Evolutionary conservation across 2,329 filamentous ascomycete genomes (phyloP), one percentile per base, ranked within the genome.

Genomic region (Colletotrichum costaricense): DNA sequence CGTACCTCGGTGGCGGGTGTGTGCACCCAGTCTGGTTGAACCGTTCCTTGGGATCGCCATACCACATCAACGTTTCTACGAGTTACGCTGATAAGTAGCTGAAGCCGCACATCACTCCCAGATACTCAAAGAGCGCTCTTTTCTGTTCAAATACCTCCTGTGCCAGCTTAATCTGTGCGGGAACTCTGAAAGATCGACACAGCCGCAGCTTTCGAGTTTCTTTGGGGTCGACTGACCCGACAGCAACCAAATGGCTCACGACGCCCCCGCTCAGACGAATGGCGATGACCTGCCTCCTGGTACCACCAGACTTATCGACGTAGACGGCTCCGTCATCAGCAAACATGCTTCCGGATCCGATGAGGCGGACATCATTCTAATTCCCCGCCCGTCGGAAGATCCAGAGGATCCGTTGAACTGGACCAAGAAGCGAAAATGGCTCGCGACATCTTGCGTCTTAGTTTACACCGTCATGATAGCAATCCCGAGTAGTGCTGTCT

Each of bases 401-500:
- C 77, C 78, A 2, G 76, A 79, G 12, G 78, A 79, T 4, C 77
- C 78, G 5, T 69, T 79, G 24, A 79, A 79, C 67, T 79, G 78
- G 78, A 68, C 72, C 0, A 64, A 59, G 16, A 67, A 59, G 56
- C 74, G 78, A 14, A 79, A 79, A 58, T 33, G 74, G 19, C 65
- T 79, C 1, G 67, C 68, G 16, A 72, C 69, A 1, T 72, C 69
- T 5, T 78, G 77, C 22, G 74, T 79, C 3, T 55, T 78, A 12
- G 33, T 79, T 2, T 79, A 80, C 62, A 78, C 69, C 19, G 54
- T 72, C 26, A 72, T 68, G 64, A 63, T 72, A 22, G 84, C 84
- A 62, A 84, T 86, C 69, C 81, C 84, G 0, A 63, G 80, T 1
- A 82, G 82, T 2, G 83, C 80, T 0, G 80, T 85, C 0, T 85